Percentiles rank a stretch among this genome's conserved stretches.
Conservation (phyloP, 2,329 filamentous ascomycete species). For the Fusarium buharicum region DNA sequence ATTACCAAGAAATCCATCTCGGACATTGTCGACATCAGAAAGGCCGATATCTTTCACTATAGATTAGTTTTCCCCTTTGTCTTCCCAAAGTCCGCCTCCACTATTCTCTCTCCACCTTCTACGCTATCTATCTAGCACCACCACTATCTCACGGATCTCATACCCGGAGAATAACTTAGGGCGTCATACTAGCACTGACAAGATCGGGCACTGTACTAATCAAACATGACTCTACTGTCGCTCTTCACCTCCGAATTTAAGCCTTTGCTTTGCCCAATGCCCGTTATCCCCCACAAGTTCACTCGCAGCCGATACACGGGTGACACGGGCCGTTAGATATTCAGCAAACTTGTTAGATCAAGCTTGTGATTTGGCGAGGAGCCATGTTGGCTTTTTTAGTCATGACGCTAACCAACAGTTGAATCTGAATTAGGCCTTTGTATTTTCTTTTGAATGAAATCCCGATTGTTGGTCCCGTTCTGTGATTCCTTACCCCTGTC, state of each 20-base stretch:
- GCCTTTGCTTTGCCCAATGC: neutral
- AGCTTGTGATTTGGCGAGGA: constrained; percentile 10
- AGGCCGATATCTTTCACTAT: constrained; percentile 1
- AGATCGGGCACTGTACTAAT: constrained; percentile 13
- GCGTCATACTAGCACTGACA: neutral
- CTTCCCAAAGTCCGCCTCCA: neutral
- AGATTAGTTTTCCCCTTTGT: constrained; percentile 15
- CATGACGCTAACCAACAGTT: constrained; percentile 9
- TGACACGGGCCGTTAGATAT: constrained; percentile 15
- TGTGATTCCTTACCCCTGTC: neutral
- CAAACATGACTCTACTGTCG: constrained; percentile 33
- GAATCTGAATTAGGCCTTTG: neutral
- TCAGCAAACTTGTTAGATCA: constrained; percentile 13
- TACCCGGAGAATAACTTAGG: neutral
- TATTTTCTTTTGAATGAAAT: neutral
- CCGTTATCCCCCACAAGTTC: constrained; percentile 13
- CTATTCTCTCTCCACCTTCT: neutral
- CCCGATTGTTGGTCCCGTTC: neutral
- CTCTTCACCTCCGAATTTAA: constrained; percentile 1
- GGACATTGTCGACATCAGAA: constrained; percentile 1
- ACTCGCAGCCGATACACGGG: constrained; percentile 7
- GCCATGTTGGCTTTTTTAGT: neutral
- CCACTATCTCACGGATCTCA: neutral
- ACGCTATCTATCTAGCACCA: constrained; percentile 1
- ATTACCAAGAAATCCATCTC: neutral